Percentiles rank a stretch among this genome's conserved stretches.
phyloP scores from a whole-genome alignment of 179 eudicot genomes.

The Patellifolia procumbens region DNA sequence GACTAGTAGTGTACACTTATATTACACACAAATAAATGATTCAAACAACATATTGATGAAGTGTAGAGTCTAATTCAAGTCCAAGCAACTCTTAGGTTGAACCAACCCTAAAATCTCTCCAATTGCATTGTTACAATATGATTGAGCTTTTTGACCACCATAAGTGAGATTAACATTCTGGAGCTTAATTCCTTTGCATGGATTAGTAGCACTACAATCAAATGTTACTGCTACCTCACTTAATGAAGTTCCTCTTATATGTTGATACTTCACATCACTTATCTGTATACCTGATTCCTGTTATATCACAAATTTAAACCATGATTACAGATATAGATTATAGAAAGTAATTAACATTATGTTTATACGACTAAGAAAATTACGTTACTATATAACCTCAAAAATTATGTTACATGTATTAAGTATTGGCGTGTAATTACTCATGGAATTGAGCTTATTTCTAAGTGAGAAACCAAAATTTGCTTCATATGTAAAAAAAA shows the following conservation, averaged over 20 bases:
- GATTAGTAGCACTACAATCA: constrained; percentile 42
- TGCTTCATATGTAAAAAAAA: no score
- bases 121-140: constrained; percentile 41
- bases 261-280: constrained; percentile 28
- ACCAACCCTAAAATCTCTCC: constrained; percentile 36
- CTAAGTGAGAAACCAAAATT: no score
- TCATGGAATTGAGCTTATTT: no score
- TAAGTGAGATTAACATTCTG: constrained; percentile 40
- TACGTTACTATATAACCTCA: no score
- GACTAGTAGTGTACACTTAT: no score
- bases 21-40: background rate
- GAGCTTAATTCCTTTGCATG: constrained; percentile 44
- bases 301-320: background rate
- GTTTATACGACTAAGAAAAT: no score
- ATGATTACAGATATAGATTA: no score
- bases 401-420: no score
- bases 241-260: constrained; percentile 47
- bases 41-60: background rate
- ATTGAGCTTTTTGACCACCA: constrained; percentile 19
- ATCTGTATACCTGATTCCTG: constrained; percentile 40
- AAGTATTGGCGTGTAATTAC: no score
- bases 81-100: constrained; percentile 39
- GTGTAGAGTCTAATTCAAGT: background rate
- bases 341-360: no score
- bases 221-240: constrained; percentile 44